Evolutionary conservation across 495 filamentous ascomycete genomes (phyloP).

Genomic region (Podospora sp.): DNA sequence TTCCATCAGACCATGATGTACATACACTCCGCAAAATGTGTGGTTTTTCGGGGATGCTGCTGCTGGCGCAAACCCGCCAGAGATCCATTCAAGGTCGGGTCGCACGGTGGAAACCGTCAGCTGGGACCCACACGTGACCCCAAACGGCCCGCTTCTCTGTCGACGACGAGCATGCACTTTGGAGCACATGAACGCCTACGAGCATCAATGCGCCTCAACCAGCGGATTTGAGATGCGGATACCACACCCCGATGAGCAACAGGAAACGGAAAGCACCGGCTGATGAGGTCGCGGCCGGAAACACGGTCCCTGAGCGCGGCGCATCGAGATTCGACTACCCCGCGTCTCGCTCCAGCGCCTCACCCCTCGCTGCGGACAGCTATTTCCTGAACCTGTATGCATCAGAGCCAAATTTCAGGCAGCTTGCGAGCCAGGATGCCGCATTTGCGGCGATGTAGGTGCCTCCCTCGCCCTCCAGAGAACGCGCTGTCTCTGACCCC

Average conservation of each 20-base stretch:
- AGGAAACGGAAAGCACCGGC: conserved; percentile 32
- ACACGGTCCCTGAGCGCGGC: not conserved
- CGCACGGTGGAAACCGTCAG: not conserved
- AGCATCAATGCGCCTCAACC: not conserved
- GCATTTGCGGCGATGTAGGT: conserved; percentile 35
- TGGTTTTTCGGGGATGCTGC: too few relatives aligned
- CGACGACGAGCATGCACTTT: not conserved
- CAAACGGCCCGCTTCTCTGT: not conserved
- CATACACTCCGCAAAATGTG: too few relatives aligned
- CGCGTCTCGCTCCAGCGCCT: too few relatives aligned
- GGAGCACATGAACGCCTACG: too few relatives aligned
- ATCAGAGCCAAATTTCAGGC: conserved; percentile 38
- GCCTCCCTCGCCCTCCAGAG: too few relatives aligned
- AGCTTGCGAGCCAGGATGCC: conserved; percentile 38
- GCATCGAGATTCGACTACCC: not conserved
- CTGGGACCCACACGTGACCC: not conserved
- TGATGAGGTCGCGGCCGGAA: conserved; percentile 3
- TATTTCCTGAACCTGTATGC: conserved; percentile 44
- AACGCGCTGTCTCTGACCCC: not conserved
- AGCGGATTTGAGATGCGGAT: not conserved
- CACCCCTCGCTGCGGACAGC: conserved; percentile 27
- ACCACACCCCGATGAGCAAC: conserved; percentile 17
- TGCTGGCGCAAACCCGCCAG: too few relatives aligned
- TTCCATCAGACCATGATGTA: too few relatives aligned
- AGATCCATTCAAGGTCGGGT: too few relatives aligned